Base-by-base conservation (phyloP, 2,329 filamentous ascomycete species). In the Sporothrix pseudoabietina region DNA sequence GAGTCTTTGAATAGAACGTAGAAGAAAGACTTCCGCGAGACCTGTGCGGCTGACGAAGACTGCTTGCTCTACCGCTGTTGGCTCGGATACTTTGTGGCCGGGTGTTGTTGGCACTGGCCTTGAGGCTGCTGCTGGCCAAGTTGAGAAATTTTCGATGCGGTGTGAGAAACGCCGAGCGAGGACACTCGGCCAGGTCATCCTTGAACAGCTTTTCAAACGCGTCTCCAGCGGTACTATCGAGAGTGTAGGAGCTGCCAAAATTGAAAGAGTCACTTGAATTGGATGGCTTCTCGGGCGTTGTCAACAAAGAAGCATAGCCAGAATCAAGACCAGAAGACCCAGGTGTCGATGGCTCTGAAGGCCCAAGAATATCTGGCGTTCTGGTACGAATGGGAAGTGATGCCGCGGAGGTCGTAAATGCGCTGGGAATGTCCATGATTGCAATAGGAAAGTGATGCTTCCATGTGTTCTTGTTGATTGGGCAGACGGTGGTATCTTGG, bases 251-350 rank as follows among this genome's bases (percentile, higher is more conserved):
- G 16, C 47, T 54, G 26, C 47, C 35, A 10, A 49, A 9, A 49
- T 70, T 47, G 6, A 59, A 69, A 2, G 49, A 4, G 3, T 52
- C 22, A 2, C 10, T 35, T 0, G 66, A 41, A 0, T 52, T 54
- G 0, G 59, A 69, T 1, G 49, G 52, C 8, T 73, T 73, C 9
- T 65, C 68, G 3, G 75, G 75, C 1, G 71, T 74, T 68, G 71
- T 39, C 0, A 61, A 32, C 26, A 73, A 70, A 39, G 76, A 77
- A 44, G 66, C 74, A 49, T 77, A 77, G 22, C 76, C 76, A 3
- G 76, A 77, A 32, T 77, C 76, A 10, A 55, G 35, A 35, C 69
- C 73, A 9, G 72, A 68, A 5, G 39, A 14, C 30, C 14, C 16
- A 22, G 41, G 44, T 35, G 61, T 44, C 39, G 49, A 44, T 4